Percentiles rank a stretch among this genome's conserved stretches.
Evolutionary conservation across 441 rosid species (phyloP).

Genomic region (Lepidium campestre): DNA sequence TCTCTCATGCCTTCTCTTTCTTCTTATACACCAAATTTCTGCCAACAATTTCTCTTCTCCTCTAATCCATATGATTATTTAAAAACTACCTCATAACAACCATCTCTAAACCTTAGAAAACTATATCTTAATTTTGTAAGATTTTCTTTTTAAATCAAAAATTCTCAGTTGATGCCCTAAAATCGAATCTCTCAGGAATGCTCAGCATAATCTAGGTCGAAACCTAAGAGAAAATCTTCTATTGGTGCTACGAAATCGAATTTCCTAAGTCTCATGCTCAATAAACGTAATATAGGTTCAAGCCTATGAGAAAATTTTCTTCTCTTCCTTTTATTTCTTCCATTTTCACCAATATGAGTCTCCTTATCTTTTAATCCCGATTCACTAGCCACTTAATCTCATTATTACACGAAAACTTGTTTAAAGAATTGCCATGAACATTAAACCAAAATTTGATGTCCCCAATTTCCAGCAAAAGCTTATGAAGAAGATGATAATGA

Average conservation of each 20-base stretch:
- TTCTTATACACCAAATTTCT: too few relatives aligned
- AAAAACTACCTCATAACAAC: too few relatives aligned
- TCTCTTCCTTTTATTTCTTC: constrained; percentile 27
- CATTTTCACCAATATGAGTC: constrained; percentile 32
- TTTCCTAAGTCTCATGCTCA: constrained; percentile 45
- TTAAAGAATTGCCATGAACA: constrained; percentile 28
- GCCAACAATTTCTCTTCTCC: too few relatives aligned
- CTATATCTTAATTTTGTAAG: too few relatives aligned
- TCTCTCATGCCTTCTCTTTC: too few relatives aligned
- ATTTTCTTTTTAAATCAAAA: too few relatives aligned
- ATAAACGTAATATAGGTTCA: constrained; percentile 62
- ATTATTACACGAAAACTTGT: constrained; percentile 35
- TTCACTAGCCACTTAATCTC: constrained; percentile 33
- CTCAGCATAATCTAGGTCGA: too few relatives aligned
- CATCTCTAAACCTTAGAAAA: too few relatives aligned
- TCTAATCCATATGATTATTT: too few relatives aligned
- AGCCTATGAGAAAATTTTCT: constrained; percentile 59
- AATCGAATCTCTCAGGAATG: too few relatives aligned
- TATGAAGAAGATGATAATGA: too few relatives aligned
- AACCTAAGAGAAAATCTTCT: constrained; percentile 43
- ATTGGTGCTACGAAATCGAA: constrained; percentile 46
- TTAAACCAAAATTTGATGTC: constrained; percentile 29
- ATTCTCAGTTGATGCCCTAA: too few relatives aligned
- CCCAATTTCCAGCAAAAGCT: constrained; percentile 25
- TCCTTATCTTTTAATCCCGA: constrained; percentile 33